A percentile compares a stretch with the other conserved stretches of the same genome.
Evolutionary conservation across 164 flowering plant genomes (phyloP).

Genomic region (Chimonanthus salicifolius): DNA sequence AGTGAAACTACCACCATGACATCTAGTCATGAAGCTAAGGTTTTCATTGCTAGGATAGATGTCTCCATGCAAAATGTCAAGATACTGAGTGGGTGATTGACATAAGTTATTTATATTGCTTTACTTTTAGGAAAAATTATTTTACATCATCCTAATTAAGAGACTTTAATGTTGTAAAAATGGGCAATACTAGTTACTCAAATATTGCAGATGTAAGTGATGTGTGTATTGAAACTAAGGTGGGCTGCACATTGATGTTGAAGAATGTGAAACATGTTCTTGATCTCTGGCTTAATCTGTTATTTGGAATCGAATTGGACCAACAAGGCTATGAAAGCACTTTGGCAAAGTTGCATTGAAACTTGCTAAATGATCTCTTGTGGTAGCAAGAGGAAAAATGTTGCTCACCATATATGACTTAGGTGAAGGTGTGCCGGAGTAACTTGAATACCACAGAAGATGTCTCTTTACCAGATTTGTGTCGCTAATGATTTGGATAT

Average conservation of each 20-base stretch:
- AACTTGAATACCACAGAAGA: neutral
- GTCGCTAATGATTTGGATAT: neutral
- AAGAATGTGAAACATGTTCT: neutral
- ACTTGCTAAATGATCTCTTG: neutral
- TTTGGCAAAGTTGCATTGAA: neutral
- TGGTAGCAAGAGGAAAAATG: neutral
- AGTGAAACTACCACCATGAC: neutral
- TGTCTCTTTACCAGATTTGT: neutral
- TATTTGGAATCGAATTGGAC: neutral
- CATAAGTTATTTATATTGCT: neutral
- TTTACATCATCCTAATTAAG: neutral
- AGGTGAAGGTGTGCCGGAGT: neutral
- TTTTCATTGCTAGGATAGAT: neutral
- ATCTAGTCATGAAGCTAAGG: neutral
- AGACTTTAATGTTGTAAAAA: too few species aligned
- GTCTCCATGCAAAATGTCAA: neutral
- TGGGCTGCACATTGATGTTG: neutral
- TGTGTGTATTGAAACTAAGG: neutral
- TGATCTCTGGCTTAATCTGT: neutral
- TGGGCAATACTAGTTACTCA: neutral
- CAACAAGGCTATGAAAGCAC: neutral
- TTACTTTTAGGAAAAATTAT: neutral
- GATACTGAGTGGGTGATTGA: neutral
- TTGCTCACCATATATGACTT: neutral
- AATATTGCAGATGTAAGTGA: neutral